These are phyloP conservation scores for Leucaena leucocephala DNA, from an alignment of 306 rosid species.

Conservation along the genomic window DNA sequence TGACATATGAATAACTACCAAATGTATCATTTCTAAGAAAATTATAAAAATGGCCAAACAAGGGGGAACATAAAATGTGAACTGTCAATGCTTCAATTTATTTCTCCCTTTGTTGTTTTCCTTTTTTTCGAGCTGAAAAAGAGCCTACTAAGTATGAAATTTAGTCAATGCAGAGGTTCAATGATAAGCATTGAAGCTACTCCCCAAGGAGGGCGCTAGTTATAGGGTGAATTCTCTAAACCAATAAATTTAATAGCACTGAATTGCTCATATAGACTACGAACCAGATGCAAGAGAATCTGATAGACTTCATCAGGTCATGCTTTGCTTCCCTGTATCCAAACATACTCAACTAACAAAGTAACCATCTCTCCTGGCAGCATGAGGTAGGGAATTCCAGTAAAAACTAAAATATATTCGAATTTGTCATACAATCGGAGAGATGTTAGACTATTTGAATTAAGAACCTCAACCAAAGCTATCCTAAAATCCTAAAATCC, in stretches of 20 bases:
- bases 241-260: background rate
- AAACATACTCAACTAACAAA: slow-evolving; percentile 13
- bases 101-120: background rate
- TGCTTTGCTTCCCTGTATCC: background rate
- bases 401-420: background rate
- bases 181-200: slow-evolving; percentile 1
- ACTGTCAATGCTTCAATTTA: background rate
- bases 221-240: background rate
- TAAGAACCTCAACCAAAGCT: background rate
- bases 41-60: background rate
- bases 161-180: slow-evolving; percentile 16
- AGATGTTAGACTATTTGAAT: background rate
- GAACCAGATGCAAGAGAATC: background rate
- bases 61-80: background rate
- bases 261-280: slow-evolving; percentile 20
- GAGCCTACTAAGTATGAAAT: background rate
- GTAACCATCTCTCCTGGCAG: slow-evolving; percentile 15
- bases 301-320: slow-evolving; percentile 6
- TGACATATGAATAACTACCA: slow-evolving; percentile 28
- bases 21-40: slow-evolving; percentile 10
- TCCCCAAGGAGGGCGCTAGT: background rate
- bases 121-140: background rate
- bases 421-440: background rate
- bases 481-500: background rate
- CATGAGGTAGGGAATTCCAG: background rate